Percentiles rank a stretch among this genome's conserved stretches.
phyloP scores from a whole-genome alignment of 495 filamentous ascomycete genomes.

The Tuber melanosporum region DNA sequence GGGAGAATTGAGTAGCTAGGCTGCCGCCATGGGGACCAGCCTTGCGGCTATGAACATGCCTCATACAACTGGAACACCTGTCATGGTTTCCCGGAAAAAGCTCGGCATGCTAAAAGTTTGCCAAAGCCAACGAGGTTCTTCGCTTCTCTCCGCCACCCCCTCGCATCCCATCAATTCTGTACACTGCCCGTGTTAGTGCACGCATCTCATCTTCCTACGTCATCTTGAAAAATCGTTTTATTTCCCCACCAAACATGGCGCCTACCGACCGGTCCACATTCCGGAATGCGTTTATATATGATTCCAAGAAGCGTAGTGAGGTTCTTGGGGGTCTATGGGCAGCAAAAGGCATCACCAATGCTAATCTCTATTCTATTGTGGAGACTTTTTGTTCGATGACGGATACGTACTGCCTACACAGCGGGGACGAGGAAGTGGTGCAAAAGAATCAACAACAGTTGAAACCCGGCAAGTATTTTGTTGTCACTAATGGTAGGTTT shows the following conservation, averaged over 20 bases:
- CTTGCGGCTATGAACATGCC: no score
- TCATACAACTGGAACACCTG: constrained; percentile 47
- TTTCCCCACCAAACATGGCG: background rate
- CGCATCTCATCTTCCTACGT: no score
- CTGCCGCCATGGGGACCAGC: no score
- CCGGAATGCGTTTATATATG: constrained; percentile 11
- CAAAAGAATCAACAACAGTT: constrained; percentile 37
- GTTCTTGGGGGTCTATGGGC: constrained; percentile 27
- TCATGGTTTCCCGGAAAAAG: constrained; percentile 82
- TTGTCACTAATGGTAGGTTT: constrained; percentile 25
- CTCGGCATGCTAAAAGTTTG: constrained; percentile 56
- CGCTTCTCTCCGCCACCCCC: no score
- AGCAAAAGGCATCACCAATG: constrained; percentile 23
- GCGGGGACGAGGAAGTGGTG: constrained; percentile 36
- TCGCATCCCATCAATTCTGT: no score
- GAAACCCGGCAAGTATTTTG: constrained; percentile 41
- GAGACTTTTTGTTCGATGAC: constrained; percentile 34
- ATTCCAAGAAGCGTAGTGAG: background rate
- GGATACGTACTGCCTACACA: constrained; percentile 31
- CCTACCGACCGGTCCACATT: constrained; percentile 19
- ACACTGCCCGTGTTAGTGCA: no score
- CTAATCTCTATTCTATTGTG: constrained; percentile 43
- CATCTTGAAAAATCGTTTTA: no score
- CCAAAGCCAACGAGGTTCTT: no score
- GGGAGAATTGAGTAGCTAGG: no score